phyloP scores from a whole-genome alignment of 768 basidiomycete species.

The Trametes punicea region DNA sequence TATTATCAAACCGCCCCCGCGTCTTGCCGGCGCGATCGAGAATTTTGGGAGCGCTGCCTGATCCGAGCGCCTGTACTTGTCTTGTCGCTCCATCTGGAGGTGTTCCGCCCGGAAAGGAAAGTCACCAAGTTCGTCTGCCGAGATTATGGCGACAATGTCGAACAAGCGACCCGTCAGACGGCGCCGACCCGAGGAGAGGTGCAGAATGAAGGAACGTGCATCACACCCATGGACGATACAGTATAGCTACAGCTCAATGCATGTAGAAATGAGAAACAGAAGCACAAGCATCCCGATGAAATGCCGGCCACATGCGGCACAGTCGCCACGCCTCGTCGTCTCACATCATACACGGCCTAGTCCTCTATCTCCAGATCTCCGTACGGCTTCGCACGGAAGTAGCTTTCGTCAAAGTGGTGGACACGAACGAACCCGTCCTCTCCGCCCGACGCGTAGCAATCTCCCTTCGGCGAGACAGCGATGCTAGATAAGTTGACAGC shows the following conservation, averaged over 20 bases:
- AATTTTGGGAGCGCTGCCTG: background rate
- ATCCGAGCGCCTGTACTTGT: background rate
- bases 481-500: conserved; percentile 49
- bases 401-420: conserved; percentile 92
- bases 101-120: conserved; percentile 4
- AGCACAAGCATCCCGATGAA: conserved; percentile 6
- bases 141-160: background rate
- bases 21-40: background rate
- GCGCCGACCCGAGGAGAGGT: background rate
- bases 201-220: conserved; percentile 14
- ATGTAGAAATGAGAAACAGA: conserved; percentile 10
- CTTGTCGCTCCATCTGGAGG: background rate
- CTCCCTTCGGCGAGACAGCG: conserved; percentile 87
- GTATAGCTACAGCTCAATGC: conserved; percentile 16
- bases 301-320: conserved; percentile 5
- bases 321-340: background rate
- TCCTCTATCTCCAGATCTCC: conserved; percentile 81
- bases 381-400: conserved; percentile 89
- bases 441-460: conserved; percentile 87
- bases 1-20: conserved; percentile 12
- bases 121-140: conserved; percentile 3
- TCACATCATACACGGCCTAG: conserved; percentile 25
- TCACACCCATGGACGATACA: conserved; percentile 10
- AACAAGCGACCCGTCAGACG: background rate
- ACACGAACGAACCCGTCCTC: conserved; percentile 95